Conservation (phyloP, 768 basidiomycete species). For the Mycena leptocephala region DNA sequence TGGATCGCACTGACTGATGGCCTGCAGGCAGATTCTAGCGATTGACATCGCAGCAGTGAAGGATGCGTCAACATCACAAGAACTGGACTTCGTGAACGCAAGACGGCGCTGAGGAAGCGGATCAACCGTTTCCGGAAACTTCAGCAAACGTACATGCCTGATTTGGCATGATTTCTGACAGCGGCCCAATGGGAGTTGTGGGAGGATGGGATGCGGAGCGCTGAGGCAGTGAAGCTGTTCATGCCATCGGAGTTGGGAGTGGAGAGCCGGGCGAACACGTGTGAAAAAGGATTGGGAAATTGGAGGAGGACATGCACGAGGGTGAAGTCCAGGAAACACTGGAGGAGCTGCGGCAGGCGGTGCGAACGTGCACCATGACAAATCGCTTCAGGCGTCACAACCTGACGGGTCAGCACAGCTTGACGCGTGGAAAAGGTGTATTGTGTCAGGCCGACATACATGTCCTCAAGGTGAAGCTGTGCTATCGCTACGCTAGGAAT, state of each 20-base stretch:
- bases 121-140: too few relatives aligned
- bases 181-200: neutral
- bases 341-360: neutral
- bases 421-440: neutral
- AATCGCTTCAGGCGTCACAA: neutral
- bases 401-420: neutral
- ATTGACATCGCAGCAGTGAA: too few relatives aligned
- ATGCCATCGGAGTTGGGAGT: neutral
- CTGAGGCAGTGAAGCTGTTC: neutral
- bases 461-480: neutral
- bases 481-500: neutral
- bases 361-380: neutral
- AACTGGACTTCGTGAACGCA: too few relatives aligned
- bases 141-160: neutral
- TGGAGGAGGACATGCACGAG: conserved; percentile 1
- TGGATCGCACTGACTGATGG: too few relatives aligned
- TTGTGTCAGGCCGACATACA: neutral
- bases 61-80: too few relatives aligned
- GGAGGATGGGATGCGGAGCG: neutral
- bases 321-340: neutral
- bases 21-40: too few relatives aligned
- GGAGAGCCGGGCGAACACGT: neutral
- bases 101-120: too few relatives aligned
- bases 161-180: neutral
- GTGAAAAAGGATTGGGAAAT: neutral